Conservation (phyloP, 768 basidiomycete species). For the Jaapia argillacea region DNA sequence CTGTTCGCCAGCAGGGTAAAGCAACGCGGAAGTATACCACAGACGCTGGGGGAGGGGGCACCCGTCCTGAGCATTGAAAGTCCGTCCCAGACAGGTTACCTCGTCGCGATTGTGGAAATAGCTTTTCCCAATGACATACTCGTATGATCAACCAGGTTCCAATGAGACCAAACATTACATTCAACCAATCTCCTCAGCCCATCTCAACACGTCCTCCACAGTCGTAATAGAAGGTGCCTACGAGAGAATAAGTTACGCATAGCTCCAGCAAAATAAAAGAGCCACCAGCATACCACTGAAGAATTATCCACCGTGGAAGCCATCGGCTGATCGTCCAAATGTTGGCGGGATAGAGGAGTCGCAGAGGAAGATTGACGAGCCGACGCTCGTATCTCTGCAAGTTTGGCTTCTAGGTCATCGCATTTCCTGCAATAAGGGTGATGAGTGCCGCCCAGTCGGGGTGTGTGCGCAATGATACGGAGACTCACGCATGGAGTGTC, state of each 20-base stretch:
- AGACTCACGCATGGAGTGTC: conserved; percentile 54
- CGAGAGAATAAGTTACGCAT: neutral
- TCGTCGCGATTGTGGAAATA: too few species aligned
- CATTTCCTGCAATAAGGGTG: conserved; percentile 46
- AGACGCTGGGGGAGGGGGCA: too few species aligned
- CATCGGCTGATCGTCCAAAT: neutral
- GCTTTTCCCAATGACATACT: too few species aligned
- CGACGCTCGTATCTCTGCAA: conserved; percentile 38
- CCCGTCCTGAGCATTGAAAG: too few species aligned
- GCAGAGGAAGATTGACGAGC: conserved; percentile 5
- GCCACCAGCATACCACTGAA: neutral
- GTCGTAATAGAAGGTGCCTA: conserved; percentile 2
- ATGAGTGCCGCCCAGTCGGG: too few species aligned
- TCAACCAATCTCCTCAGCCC: conserved; percentile 43
- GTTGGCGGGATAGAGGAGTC: neutral
- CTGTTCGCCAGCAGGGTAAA: too few species aligned
- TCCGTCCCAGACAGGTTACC: too few species aligned
- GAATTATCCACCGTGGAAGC: neutral
- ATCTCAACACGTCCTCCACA: conserved; percentile 34
- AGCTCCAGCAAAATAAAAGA: neutral
- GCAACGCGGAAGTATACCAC: too few species aligned
- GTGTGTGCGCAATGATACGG: neutral
- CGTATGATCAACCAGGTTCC: too few species aligned
- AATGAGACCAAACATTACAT: too few species aligned
- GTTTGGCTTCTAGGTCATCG: conserved; percentile 52